Evolutionary conservation across 768 basidiomycete genomes (phyloP), one percentile per base, ranked within the genome.

Genomic region (Auriscalpium microsporum): DNA sequence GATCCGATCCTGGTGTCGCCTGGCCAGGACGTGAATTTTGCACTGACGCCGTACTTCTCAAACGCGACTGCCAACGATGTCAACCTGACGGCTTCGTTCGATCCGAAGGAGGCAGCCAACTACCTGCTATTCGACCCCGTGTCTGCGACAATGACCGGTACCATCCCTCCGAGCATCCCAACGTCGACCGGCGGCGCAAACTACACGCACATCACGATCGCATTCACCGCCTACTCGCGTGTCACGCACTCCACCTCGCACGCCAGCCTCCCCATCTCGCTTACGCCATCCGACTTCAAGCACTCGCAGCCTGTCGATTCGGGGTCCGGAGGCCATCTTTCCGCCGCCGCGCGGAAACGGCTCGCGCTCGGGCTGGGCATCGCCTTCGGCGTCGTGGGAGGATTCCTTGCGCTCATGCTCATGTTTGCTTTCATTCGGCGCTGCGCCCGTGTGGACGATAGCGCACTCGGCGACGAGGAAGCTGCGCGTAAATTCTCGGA

Each of bases 161-260:
- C 64, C 16, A 67, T 89, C 36, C 85, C 87, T 6, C 50, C 62
- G 36, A 67, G 77, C 56, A 76, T 76, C 21, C 28, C 28, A 28
- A 28, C 28, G 4, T 60, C 71, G 33, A 42, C 57, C 19, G 46
- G 58, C 10, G 51, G 23, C 10, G 10, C 34, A 40, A 36, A 52
- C 34, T 67, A 67, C 51, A 59, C 74, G 16, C 73, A 75, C 45
- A 73, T 83, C 42, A 67, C 70, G 1, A 71, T 82, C 49, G 80
- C 79, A 3, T 86, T 90, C 60, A 81, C 82, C 8, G 88, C 86
- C 3, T 87, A 82, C 67, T 86, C 84, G 35, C 71, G 66, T 38
- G 53, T 76, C 17, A 87, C 83, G 2, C 87, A 83, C 60, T 84
- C 87, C 14, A 86, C 81, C 1, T 90, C 87, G 17, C 85, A 87